Evolutionary conservation across 2,329 filamentous ascomycete genomes (phyloP).

Genomic region (Penicillium sp.): DNA sequence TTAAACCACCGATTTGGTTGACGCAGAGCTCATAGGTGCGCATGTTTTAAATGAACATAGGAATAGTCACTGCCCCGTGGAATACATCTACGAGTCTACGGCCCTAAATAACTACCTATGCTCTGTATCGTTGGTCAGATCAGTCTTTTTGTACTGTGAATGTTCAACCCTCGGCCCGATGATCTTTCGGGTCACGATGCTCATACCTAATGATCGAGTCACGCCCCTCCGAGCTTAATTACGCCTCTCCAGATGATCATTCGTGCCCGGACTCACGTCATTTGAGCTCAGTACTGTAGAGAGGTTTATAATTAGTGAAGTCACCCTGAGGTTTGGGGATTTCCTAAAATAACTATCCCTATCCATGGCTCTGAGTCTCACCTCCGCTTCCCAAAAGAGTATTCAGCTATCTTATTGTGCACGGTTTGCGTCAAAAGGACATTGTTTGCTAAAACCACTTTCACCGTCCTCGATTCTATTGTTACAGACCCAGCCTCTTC

Average conservation of each 20-base stretch:
- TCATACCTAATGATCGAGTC: constrained; percentile 19
- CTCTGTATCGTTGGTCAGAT: too few relatives aligned
- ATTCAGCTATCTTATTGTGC: neutral
- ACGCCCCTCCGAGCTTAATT: constrained; percentile 12
- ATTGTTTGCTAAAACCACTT: neutral
- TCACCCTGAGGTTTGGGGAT: too few relatives aligned
- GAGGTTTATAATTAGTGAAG: neutral
- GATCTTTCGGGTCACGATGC: neutral
- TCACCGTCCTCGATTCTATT: neutral
- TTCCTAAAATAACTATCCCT: neutral
- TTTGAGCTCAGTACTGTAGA: constrained; percentile 8
- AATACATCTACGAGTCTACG: too few relatives aligned
- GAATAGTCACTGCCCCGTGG: too few relatives aligned
- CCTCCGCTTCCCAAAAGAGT: neutral
- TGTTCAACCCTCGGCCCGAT: neutral
- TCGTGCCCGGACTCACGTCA: constrained; percentile 16
- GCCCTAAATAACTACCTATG: too few relatives aligned
- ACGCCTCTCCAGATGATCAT: constrained; percentile 18
- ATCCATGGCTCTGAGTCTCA: neutral
- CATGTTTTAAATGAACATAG: too few relatives aligned
- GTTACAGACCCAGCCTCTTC: neutral
- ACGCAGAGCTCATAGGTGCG: too few relatives aligned
- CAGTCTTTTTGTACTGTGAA: neutral
- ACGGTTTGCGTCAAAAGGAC: neutral
- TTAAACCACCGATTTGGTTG: too few relatives aligned